These are phyloP conservation scores for Ogataea trehaloabstinens DNA, from an alignment of 805 yeast species.

Conservation along the genomic window DNA sequence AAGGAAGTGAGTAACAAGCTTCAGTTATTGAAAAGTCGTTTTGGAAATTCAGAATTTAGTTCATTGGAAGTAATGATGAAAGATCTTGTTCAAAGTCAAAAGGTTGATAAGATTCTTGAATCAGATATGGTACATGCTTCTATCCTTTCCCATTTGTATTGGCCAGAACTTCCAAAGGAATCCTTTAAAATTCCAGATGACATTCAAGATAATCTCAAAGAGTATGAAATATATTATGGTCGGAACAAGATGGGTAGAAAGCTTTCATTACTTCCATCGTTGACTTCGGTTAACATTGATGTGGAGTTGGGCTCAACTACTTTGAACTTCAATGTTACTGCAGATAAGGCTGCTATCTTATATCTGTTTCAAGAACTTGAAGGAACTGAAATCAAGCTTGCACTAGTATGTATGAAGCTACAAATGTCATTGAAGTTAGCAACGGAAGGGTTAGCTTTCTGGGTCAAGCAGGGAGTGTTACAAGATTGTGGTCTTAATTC, in stretches of 20 bases:
- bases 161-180: constrained; percentile 62
- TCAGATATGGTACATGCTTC: constrained; percentile 47
- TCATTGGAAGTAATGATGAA: constrained; percentile 81
- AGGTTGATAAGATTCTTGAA: constrained; percentile 37
- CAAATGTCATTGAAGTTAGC: constrained; percentile 44
- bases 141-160: constrained; percentile 72
- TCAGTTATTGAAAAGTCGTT: constrained; percentile 56
- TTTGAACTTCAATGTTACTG: constrained; percentile 48
- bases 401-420: constrained; percentile 35
- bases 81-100: constrained; percentile 61
- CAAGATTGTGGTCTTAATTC: constrained; percentile 34
- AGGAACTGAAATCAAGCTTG: constrained; percentile 25
- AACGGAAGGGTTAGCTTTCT: constrained; percentile 45
- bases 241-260: constrained; percentile 54
- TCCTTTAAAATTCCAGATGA: constrained; percentile 47
- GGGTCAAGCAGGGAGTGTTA: constrained; percentile 64
- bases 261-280: constrained; percentile 52
- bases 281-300: constrained; percentile 62
- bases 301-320: constrained; percentile 49
- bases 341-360: constrained; percentile 66
- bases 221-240: constrained; percentile 42
- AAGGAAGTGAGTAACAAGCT: constrained; percentile 41
- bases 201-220: constrained; percentile 40
- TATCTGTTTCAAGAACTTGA: constrained; percentile 26
- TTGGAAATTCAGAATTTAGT: constrained; percentile 64